These are phyloP conservation scores for Xylariaceae sp. DNA, from an alignment of 2,329 filamentous ascomycete genomes.

Conservation along the genomic window DNA sequence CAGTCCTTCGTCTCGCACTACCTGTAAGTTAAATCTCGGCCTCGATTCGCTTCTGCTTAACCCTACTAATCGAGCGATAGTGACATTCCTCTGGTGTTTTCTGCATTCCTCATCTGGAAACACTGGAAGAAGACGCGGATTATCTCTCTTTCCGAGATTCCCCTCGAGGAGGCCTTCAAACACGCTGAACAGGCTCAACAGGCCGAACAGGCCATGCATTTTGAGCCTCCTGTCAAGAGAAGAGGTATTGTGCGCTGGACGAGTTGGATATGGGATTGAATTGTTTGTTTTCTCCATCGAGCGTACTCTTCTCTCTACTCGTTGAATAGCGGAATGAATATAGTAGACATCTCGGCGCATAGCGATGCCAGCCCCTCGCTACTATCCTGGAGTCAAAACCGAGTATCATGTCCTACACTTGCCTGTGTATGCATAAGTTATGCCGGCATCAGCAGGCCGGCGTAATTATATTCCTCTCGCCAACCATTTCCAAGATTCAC, in stretches of 20 bases:
- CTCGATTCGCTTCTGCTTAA: background rate
- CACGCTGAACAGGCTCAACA: slow-evolving; percentile 39
- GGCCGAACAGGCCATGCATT: slow-evolving; percentile 34
- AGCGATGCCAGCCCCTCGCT: no score
- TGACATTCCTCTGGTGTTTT: slow-evolving; percentile 54
- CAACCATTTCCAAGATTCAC: no score
- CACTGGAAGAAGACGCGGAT: slow-evolving; percentile 56
- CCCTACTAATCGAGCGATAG: slow-evolving; percentile 31
- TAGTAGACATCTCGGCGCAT: background rate
- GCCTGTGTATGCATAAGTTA: no score
- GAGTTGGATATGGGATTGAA: slow-evolving; percentile 23
- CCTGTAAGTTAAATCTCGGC: slow-evolving; percentile 40
- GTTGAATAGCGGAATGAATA: background rate
- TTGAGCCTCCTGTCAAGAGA: slow-evolving; percentile 22
- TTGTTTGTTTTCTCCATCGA: background rate
- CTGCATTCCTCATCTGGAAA: slow-evolving; percentile 59
- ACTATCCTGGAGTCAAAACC: background rate
- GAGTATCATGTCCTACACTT: no score
- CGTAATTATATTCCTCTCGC: no score
- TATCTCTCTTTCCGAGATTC: slow-evolving; percentile 45
- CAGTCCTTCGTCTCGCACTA: slow-evolving; percentile 57
- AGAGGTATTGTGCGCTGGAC: slow-evolving; percentile 4
- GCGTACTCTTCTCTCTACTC: slow-evolving; percentile 28
- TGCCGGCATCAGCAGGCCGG: no score
- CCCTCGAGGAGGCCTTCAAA: slow-evolving; percentile 46